A percentile compares a stretch with the other conserved stretches of the same genome.
Evolutionary conservation across 306 rosid species (phyloP).

Genomic region (Prunus davidiana): DNA sequence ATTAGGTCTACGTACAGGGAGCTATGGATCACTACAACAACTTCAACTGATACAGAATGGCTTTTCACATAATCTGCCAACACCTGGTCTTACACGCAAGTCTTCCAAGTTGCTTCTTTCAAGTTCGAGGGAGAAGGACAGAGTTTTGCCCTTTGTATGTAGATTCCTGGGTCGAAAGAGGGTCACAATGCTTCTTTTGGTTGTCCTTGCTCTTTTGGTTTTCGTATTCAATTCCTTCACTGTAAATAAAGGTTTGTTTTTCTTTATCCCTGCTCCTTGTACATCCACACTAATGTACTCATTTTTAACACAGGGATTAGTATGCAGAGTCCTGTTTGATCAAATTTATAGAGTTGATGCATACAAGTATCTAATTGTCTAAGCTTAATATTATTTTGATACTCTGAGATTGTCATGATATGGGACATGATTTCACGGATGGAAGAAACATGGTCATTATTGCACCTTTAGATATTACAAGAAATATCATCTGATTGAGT

Average conservation of each 20-base stretch:
- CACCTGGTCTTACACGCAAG: constrained; percentile 52
- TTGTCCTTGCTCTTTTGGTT: constrained; percentile 63
- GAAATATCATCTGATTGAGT: constrained; percentile 7
- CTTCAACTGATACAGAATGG: constrained; percentile 53
- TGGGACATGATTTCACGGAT: background rate
- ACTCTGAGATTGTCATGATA: background rate
- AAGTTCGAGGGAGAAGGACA: constrained; percentile 77
- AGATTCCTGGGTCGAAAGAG: constrained; percentile 63
- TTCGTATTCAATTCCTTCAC: constrained; percentile 63
- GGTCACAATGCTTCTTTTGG: constrained; percentile 78
- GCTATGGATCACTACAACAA: constrained; percentile 69
- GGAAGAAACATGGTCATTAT: background rate
- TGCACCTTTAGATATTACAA: background rate
- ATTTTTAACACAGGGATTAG: background rate
- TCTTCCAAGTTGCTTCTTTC: constrained; percentile 61
- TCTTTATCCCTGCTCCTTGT: background rate
- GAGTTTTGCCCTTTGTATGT: constrained; percentile 48
- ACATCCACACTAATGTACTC: background rate
- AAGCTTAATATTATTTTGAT: background rate
- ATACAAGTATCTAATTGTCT: background rate
- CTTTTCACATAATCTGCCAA: constrained; percentile 29
- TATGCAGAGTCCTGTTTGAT: background rate
- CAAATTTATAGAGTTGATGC: background rate
- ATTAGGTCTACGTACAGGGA: constrained; percentile 80
- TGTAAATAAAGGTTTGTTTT: constrained; percentile 62